Evolutionary conservation across 2,329 filamentous ascomycete species (phyloP).

Genomic region (Pseudogymnoascus sp.): DNA sequence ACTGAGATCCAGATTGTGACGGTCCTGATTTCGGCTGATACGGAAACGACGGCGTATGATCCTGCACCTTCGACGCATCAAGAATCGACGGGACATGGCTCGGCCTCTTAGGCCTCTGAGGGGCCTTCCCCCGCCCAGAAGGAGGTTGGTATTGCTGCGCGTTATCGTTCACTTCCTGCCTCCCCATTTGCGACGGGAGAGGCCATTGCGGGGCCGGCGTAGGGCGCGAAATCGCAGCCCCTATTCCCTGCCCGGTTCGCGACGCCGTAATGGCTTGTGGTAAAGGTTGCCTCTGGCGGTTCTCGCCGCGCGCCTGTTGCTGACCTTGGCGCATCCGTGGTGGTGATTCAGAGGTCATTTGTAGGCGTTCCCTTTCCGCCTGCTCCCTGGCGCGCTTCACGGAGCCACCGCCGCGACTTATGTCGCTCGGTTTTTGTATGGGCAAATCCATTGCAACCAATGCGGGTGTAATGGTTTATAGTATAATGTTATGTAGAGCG

Average conservation of each 20-base stretch:
- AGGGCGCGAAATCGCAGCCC: slow-evolving; percentile 41
- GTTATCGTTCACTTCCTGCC: slow-evolving; percentile 11
- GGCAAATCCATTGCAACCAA: background rate
- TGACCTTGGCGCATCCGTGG: background rate
- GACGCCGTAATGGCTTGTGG: slow-evolving; percentile 17
- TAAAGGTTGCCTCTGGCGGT: slow-evolving; percentile 14
- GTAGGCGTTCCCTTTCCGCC: background rate
- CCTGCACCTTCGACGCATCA: slow-evolving; percentile 47
- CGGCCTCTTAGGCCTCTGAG: slow-evolving; percentile 54
- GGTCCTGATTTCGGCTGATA: slow-evolving; percentile 34
- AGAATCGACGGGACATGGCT: slow-evolving; percentile 52
- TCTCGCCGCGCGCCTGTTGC: too few species aligned
- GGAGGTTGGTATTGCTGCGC: slow-evolving; percentile 42
- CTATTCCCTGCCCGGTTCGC: slow-evolving; percentile 20
- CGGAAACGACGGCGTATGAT: slow-evolving; percentile 47
- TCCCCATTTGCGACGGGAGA: slow-evolving; percentile 28
- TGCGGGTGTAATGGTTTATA: background rate
- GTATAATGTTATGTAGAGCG: background rate
- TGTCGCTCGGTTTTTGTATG: background rate
- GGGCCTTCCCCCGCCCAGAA: slow-evolving; percentile 42
- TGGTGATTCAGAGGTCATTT: background rate
- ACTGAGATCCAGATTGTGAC: slow-evolving; percentile 10
- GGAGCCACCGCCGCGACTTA: background rate
- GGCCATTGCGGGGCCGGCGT: slow-evolving; percentile 48
- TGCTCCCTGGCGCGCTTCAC: background rate